Conservation (phyloP, 352 stramenopile species). For the Pythium rishiriense region DNA sequence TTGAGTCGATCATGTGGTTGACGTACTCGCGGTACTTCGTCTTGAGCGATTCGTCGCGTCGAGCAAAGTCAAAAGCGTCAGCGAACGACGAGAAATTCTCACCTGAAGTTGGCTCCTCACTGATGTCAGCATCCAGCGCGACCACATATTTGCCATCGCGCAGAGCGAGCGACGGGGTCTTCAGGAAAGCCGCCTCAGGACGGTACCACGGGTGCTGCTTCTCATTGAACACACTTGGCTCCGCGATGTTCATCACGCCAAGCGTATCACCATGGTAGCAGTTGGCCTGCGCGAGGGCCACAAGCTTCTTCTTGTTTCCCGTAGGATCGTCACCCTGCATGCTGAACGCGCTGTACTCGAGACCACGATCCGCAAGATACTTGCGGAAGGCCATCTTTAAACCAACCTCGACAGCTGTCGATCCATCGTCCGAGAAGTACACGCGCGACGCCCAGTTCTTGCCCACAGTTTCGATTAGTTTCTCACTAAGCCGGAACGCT, state of each 20-base stretch:
- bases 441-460: slow-evolving; percentile 85
- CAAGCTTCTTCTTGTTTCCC: slow-evolving; percentile 45
- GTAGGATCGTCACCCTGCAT: not conserved
- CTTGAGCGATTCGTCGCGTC: slow-evolving; percentile 38
- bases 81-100: slow-evolving; percentile 49
- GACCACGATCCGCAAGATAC: slow-evolving; percentile 64
- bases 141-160: slow-evolving; percentile 62
- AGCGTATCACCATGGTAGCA: slow-evolving; percentile 93
- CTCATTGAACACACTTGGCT: slow-evolving; percentile 90
- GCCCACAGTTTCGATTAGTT: slow-evolving; percentile 74
- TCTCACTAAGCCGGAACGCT: slow-evolving; percentile 75
- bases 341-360: slow-evolving; percentile 51
- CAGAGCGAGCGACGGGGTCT: slow-evolving; percentile 72
- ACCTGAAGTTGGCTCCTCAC: slow-evolving; percentile 22
- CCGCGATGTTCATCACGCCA: slow-evolving; percentile 89
- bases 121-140: slow-evolving; percentile 51
- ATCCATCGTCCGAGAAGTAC: slow-evolving; percentile 92
- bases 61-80: slow-evolving; percentile 53
- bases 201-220: slow-evolving; percentile 93
- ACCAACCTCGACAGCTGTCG: slow-evolving; percentile 88
- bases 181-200: slow-evolving; percentile 77
- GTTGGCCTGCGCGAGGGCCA: slow-evolving; percentile 84
- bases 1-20: slow-evolving; percentile 45
- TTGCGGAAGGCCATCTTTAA: slow-evolving; percentile 93
- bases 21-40: slow-evolving; percentile 72